Conservation (phyloP, 768 basidiomycete genomes). For the Nidularia sp. region DNA sequence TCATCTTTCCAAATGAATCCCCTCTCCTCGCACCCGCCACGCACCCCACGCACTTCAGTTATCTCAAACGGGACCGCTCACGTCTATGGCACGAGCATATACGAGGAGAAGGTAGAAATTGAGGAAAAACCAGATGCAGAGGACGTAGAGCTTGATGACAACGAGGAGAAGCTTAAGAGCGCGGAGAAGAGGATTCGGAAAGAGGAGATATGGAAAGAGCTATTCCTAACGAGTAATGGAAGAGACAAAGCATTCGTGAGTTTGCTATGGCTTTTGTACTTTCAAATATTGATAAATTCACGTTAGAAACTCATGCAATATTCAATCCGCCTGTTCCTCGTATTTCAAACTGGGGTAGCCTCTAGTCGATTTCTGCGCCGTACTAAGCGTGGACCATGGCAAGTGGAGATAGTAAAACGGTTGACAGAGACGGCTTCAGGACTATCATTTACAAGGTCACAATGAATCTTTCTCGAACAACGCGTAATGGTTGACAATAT, state of each 20-base stretch:
- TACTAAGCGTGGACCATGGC: conserved; percentile 45
- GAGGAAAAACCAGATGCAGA: conserved; percentile 31
- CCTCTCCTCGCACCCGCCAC: conserved; percentile 72
- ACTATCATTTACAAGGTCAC: conserved; percentile 71
- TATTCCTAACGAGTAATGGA: conserved; percentile 73
- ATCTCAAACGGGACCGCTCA: conserved; percentile 28
- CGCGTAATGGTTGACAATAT: conserved; percentile 54
- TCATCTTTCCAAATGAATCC: conserved; percentile 81
- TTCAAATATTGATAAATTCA: neutral
- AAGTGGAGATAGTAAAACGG: conserved; percentile 52
- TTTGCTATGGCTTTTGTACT: conserved; percentile 7
- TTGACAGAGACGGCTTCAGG: conserved; percentile 61
- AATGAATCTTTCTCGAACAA: conserved; percentile 11
- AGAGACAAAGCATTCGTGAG: conserved; percentile 84
- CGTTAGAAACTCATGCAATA: conserved; percentile 85
- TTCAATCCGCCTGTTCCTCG: conserved; percentile 67
- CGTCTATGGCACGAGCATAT: conserved; percentile 34
- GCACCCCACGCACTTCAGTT: conserved; percentile 64
- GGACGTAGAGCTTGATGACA: conserved; percentile 45
- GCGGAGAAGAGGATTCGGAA: conserved; percentile 43
- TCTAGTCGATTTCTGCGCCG: conserved; percentile 41
- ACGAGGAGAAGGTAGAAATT: conserved; percentile 40
- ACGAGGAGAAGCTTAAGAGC: conserved; percentile 38
- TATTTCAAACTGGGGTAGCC: conserved; percentile 49
- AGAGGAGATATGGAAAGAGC: conserved; percentile 79